Evolutionary conservation across 1,284 basidiomycete species (phyloP).

Genomic region (Cryptococcus neoformans): DNA sequence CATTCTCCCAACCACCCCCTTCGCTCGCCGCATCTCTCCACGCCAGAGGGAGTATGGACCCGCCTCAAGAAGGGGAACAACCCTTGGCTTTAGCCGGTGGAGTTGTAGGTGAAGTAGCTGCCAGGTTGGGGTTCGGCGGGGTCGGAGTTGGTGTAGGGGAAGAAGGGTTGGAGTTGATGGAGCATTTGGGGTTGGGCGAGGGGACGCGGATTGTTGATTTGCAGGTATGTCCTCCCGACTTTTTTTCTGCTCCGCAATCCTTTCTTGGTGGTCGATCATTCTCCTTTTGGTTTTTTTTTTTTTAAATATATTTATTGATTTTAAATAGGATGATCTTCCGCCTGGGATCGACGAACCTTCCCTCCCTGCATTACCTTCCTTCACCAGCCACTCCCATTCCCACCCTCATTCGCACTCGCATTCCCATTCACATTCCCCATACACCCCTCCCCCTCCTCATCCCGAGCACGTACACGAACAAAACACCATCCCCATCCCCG

Average conservation of each 20-base stretch:
- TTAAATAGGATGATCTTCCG: slow-evolving; percentile 44
- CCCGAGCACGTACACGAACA: too few relatives aligned
- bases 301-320: not conserved
- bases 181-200: slow-evolving; percentile 46
- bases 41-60: slow-evolving; percentile 45
- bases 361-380: slow-evolving; percentile 38
- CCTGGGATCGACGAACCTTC: slow-evolving; percentile 50
- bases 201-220: slow-evolving; percentile 47
- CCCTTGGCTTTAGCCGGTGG: slow-evolving; percentile 14
- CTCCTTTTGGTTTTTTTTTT: too few relatives aligned
- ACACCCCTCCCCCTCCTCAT: too few relatives aligned
- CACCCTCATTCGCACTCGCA: not conserved
- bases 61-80: slow-evolving; percentile 35
- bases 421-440: too few relatives aligned
- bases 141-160: slow-evolving; percentile 3
- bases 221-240: slow-evolving; percentile 22
- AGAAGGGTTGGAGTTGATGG: slow-evolving; percentile 40
- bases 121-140: slow-evolving; percentile 28
- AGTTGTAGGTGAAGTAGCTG: slow-evolving; percentile 36
- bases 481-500: not conserved
- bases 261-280: too few relatives aligned
- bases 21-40: slow-evolving; percentile 39
- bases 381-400: slow-evolving; percentile 7
- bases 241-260: not conserved
- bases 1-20: slow-evolving; percentile 48